These are phyloP conservation scores for Beta macrorhiza DNA, from an alignment of 179 eudicot species.

Conservation along the genomic window DNA sequence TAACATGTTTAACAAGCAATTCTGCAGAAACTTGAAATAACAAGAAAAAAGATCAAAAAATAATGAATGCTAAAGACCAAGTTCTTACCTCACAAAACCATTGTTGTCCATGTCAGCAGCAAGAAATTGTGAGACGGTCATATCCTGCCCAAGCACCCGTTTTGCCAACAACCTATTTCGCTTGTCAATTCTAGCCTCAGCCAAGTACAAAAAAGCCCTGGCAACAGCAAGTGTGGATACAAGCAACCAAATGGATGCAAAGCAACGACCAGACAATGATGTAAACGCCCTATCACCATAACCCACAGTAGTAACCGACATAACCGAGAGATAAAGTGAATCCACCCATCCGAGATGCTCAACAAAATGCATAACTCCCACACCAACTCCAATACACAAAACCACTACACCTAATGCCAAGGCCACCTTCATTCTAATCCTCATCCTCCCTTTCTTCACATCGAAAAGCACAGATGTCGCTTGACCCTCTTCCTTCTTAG, in stretches of 20 bases:
- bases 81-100: slow-evolving; percentile 83
- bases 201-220: slow-evolving; percentile 91
- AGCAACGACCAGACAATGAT: slow-evolving; percentile 71
- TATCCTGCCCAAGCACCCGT: slow-evolving; percentile 88
- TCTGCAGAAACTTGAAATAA: not conserved
- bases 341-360: slow-evolving; percentile 84
- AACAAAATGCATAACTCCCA: slow-evolving; percentile 71
- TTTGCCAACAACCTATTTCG: slow-evolving; percentile 82
- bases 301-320: slow-evolving; percentile 97
- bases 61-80: not conserved
- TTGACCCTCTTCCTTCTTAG: slow-evolving; percentile 37
- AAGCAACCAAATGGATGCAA: slow-evolving; percentile 94
- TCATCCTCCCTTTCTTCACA: slow-evolving; percentile 94
- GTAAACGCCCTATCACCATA: slow-evolving; percentile 88
- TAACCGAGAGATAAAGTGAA: slow-evolving; percentile 85
- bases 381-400: slow-evolving; percentile 87
- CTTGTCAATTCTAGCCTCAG: slow-evolving; percentile 94
- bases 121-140: slow-evolving; percentile 91
- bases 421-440: slow-evolving; percentile 94
- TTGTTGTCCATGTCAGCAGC: slow-evolving; percentile 96
- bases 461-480: slow-evolving; percentile 62
- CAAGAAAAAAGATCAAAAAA: not conserved
- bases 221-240: slow-evolving; percentile 98
- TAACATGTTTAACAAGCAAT: not conserved
- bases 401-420: slow-evolving; percentile 92